These are phyloP conservation scores for Babesia microti DNA, from an alignment of 169 alveolate genomes.

Conservation along the genomic window DNA sequence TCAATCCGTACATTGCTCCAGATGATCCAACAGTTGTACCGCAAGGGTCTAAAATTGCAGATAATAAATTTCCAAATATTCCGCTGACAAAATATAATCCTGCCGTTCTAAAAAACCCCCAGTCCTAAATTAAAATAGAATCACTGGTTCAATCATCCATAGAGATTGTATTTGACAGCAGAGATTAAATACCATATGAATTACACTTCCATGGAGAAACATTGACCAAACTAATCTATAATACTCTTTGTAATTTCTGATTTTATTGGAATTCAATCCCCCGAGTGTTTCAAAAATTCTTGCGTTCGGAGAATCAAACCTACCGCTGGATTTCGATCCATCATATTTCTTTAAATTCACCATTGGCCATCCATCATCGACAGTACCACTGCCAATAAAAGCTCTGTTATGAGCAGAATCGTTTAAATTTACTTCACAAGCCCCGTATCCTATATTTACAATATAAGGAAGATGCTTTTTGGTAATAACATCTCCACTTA, in stretches of 20 bases:
- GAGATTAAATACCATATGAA: slow-evolving; percentile 64
- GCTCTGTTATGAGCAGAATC: slow-evolving; percentile 37
- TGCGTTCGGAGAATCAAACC: slow-evolving; percentile 49
- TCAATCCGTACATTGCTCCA: slow-evolving; percentile 75
- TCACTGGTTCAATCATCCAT: slow-evolving; percentile 76
- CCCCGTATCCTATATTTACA: slow-evolving; percentile 65
- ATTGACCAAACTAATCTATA: slow-evolving; percentile 72
- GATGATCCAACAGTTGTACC: slow-evolving; percentile 77
- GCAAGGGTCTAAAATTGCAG: slow-evolving; percentile 76
- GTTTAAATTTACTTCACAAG: slow-evolving; percentile 62
- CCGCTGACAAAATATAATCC: slow-evolving; percentile 61
- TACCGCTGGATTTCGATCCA: slow-evolving; percentile 25
- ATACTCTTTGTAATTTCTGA: slow-evolving; percentile 66
- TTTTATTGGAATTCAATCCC: slow-evolving; percentile 58
- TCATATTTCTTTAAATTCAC: slow-evolving; percentile 38
- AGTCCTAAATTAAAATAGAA: slow-evolving; percentile 42
- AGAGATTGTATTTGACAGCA: slow-evolving; percentile 66
- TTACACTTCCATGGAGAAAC: slow-evolving; percentile 72
- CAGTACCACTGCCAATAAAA: slow-evolving; percentile 47
- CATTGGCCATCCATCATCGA: slow-evolving; percentile 66
- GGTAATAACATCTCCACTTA: slow-evolving; percentile 11
- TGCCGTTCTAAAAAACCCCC: slow-evolving; percentile 74
- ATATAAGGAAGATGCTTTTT: slow-evolving; percentile 35
- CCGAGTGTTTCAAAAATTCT: slow-evolving; percentile 49
- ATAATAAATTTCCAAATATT: slow-evolving; percentile 63